Percentiles rank a stretch among this genome's conserved stretches.
Conservation (phyloP, 169 alveolate species). For the Plasmodium reichenowi region DNA sequence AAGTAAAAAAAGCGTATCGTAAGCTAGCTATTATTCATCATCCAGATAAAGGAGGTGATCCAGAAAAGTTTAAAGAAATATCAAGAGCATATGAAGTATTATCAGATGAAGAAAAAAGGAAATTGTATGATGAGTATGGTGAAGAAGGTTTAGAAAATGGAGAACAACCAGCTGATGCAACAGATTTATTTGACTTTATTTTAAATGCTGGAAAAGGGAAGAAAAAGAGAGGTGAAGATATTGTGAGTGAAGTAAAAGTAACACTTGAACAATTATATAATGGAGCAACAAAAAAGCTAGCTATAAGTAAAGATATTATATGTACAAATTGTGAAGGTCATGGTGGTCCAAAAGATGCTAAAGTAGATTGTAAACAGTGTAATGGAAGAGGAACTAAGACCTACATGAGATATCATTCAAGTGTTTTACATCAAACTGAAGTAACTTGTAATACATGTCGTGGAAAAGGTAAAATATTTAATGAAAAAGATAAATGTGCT, state of each 20-base stretch:
- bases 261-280: conserved; percentile 97
- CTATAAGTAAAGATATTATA: conserved; percentile 93
- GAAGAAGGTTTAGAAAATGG: conserved; percentile 97
- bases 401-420: conserved; percentile 92
- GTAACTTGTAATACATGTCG: conserved; percentile 93
- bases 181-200: conserved; percentile 92
- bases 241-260: conserved; percentile 92
- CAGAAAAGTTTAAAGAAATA: conserved; percentile 96
- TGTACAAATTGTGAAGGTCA: conserved; percentile 97
- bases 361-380: conserved; percentile 93
- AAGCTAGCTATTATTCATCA: conserved; percentile 96
- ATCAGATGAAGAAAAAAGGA: conserved; percentile 96
- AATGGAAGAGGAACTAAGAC: conserved; percentile 95
- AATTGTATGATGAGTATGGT: conserved; percentile 97
- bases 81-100: conserved; percentile 97
- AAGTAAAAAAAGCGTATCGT: conserved; percentile 96
- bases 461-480: conserved; percentile 93
- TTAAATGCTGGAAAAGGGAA: conserved; percentile 96
- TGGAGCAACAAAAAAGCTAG: conserved; percentile 95
- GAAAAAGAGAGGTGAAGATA: conserved; percentile 92
- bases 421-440: conserved; percentile 93
- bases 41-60: conserved; percentile 99
- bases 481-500: conserved; percentile 92
- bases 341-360: conserved; percentile 96
- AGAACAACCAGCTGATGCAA: conserved; percentile 89